Evolutionary conservation across 768 basidiomycete species (phyloP), one percentile per base, ranked within the genome.

Genomic region (Mrakia frigida): DNA sequence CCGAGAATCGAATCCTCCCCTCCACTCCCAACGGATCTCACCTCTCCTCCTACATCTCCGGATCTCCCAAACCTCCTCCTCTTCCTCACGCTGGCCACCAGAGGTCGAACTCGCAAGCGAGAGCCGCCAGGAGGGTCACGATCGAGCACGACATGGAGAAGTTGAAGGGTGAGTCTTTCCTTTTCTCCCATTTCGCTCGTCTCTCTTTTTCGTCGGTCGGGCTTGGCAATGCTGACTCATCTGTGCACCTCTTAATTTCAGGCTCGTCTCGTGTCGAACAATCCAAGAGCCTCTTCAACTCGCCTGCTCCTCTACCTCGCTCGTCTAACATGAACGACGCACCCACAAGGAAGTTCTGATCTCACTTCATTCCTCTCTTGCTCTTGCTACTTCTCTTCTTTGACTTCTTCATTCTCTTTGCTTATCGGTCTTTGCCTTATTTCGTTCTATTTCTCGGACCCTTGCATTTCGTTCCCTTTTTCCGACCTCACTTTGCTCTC

Each of bases 81-180:
- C 67, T 77, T 11, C 76, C 71, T 3, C 72, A 77, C 16, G 71
- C 70, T 6, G 50, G 46, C 2, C 76, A 77, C 37, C 76, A 77
- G 41, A 59, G 67, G 7, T 73, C 70, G 4, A 77, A 77, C 65
- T 67, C 71, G 6, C 63, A 60, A 16, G 71, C 76, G 1, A 41
- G 50, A 18, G 71, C 71, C 7, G 71, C 63, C 2, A 46, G 71
- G 21, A 72, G 71, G 25, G 43, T 77, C 21, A 77, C 76, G 25
- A 68, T 77, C 52, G 76, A 77, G 28, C 70, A 69, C 56, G 76
- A 77, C 37, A 50, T 77, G 39, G 50, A 77, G 35, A 46, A 23
- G 25, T 33, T 77, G 13, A 67, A 77, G 63, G 33, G 70, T 72
- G 69, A 53, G 59, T 76, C 43, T 59, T n/a, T n/a, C n/a, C n/a